phyloP scores from a whole-genome alignment of 2,329 filamentous ascomycete genomes.

The Stachybotrys elegans region DNA sequence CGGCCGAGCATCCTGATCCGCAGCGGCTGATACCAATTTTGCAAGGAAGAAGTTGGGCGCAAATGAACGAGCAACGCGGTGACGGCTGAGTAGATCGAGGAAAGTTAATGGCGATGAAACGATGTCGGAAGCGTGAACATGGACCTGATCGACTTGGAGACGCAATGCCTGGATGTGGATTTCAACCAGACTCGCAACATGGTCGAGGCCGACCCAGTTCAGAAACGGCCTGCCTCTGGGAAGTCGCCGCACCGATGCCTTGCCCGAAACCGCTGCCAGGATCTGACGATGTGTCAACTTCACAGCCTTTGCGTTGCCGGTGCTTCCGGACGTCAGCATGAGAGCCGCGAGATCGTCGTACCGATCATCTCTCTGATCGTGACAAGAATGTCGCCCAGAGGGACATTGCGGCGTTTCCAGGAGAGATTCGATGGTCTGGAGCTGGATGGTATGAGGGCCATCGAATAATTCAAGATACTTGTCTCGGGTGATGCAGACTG shows the following conservation, averaged over 20 bases:
- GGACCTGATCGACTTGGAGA: conserved; percentile 37
- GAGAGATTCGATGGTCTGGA: neutral
- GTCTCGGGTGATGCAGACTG: conserved; percentile 4
- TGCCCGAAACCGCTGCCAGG: conserved; percentile 33
- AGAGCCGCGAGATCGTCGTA: conserved; percentile 23
- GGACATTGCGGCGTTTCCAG: neutral
- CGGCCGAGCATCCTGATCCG: neutral
- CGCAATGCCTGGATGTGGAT: conserved; percentile 45
- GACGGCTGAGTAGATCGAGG: conserved; percentile 31
- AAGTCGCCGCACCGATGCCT: conserved; percentile 21
- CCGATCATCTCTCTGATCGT: neutral
- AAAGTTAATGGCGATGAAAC: conserved; percentile 31
- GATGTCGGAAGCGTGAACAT: conserved; percentile 36
- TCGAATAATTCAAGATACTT: neutral
- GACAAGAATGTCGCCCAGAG: neutral
- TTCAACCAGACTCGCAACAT: conserved; percentile 47
- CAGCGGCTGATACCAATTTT: conserved; percentile 12
- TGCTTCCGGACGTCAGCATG: conserved; percentile 50
- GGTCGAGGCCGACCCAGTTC: conserved; percentile 48
- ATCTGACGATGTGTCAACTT: conserved; percentile 36
- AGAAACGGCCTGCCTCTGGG: conserved; percentile 28
- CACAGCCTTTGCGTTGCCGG: conserved; percentile 46
- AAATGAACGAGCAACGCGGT: conserved; percentile 38
- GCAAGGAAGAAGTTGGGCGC: conserved; percentile 33
- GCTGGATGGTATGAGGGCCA: neutral